phyloP scores from a whole-genome alignment of 2,329 filamentous ascomycete species.

The Pestalotiopsis sp. region DNA sequence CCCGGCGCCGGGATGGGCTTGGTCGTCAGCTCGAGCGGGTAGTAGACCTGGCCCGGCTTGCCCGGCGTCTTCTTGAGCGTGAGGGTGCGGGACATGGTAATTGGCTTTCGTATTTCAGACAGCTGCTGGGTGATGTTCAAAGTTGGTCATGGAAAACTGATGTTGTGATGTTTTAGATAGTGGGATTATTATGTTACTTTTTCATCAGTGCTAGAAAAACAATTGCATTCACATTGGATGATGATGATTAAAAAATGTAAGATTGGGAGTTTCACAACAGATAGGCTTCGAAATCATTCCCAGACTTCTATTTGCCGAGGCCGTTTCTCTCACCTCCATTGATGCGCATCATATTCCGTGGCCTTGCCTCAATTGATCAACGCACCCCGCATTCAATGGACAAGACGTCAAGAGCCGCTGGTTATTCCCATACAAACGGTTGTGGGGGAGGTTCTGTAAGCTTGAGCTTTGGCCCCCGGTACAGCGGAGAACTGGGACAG shows the following conservation, averaged over 20 bases:
- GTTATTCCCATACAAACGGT: neutral
- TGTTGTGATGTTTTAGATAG: neutral
- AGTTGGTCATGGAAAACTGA: neutral
- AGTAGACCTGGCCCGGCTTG: conserved; percentile 88
- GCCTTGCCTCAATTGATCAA: neutral
- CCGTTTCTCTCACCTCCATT: neutral
- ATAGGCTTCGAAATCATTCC: neutral
- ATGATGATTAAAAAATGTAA: neutral
- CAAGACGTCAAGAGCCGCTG: neutral
- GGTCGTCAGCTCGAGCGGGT: conserved; percentile 68
- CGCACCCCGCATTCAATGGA: neutral
- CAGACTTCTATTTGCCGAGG: neutral
- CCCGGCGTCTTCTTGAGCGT: conserved; percentile 72
- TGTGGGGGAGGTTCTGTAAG: neutral
- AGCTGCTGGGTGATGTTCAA: neutral
- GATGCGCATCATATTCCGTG: neutral
- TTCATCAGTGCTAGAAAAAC: neutral
- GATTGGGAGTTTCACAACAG: neutral
- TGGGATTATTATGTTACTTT: neutral
- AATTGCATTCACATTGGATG: neutral
- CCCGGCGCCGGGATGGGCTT: conserved; percentile 65
- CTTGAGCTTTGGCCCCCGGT: neutral
- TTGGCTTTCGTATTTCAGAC: neutral
- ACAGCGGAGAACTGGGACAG: neutral
- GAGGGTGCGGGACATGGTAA: conserved; percentile 57